phyloP scores from a whole-genome alignment of 345 rosid genomes.

The Brassica carinata region DNA sequence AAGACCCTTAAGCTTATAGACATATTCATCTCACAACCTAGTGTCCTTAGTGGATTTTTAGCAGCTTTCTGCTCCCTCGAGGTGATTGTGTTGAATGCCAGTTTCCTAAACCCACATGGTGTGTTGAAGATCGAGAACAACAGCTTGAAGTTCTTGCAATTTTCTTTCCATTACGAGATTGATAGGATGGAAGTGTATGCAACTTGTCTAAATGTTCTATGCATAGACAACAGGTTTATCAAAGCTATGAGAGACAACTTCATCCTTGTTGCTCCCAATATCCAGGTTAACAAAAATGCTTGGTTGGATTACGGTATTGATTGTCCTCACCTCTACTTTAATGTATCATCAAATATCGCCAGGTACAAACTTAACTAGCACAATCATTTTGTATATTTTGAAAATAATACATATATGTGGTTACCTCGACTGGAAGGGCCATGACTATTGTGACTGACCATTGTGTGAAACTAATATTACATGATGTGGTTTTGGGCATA shows the following conservation, averaged over 20 bases:
- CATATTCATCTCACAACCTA: background rate
- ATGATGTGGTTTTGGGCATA: too few relatives aligned
- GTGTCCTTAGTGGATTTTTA: background rate
- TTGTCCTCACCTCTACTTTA: conserved; percentile 12
- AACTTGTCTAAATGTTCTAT: background rate
- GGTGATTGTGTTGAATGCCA: conserved; percentile 7
- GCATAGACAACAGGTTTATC: background rate
- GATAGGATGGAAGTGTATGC: conserved; percentile 2
- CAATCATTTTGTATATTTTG: background rate
- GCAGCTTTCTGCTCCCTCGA: conserved; percentile 25
- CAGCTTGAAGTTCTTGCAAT: conserved; percentile 17
- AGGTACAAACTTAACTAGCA: conserved; percentile 20
- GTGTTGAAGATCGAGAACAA: conserved; percentile 25
- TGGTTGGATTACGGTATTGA: background rate
- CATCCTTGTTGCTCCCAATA: conserved; percentile 6
- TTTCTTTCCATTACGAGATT: background rate
- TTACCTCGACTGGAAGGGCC: too few relatives aligned
- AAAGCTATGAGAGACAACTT: background rate
- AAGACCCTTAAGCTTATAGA: conserved; percentile 11
- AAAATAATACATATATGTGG: background rate
- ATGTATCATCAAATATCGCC: background rate
- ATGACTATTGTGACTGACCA: too few relatives aligned
- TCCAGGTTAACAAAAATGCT: background rate
- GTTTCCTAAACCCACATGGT: background rate
- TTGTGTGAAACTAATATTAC: too few relatives aligned